A percentile compares a stretch with the other conserved stretches of the same genome.
Conservation (phyloP, 345 rosid species). For the Durio zibethinus region DNA sequence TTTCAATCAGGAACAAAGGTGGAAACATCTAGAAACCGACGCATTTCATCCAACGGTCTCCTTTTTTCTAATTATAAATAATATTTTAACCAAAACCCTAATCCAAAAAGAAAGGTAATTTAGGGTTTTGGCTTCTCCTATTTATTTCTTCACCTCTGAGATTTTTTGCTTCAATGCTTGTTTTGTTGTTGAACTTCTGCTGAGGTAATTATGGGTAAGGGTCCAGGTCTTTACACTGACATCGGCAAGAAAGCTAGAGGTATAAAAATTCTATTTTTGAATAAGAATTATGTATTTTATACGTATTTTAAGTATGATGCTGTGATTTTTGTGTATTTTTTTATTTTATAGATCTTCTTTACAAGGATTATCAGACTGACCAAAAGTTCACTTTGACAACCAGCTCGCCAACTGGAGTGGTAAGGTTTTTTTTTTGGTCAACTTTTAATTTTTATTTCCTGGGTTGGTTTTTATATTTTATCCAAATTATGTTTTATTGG, state of each 20-base stretch:
- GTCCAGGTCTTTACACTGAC: constrained; percentile 90
- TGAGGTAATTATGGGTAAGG: constrained; percentile 55
- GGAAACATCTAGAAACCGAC: background rate
- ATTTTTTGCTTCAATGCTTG: background rate
- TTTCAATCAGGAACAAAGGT: background rate
- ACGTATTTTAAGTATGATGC: background rate
- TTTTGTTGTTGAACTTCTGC: no score
- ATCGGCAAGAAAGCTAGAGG: constrained; percentile 98
- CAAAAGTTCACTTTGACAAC: constrained; percentile 89
- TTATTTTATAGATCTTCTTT: constrained; percentile 69
- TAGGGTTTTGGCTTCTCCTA: constrained; percentile 12
- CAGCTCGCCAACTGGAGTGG: constrained; percentile 67
- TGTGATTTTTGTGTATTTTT: background rate
- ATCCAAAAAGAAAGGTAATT: background rate
- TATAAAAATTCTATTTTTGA: constrained; percentile 4
- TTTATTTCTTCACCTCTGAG: background rate
- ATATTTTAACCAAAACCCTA: background rate
- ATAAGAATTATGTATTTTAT: background rate
- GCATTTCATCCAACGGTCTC: background rate
- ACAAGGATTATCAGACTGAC: constrained; percentile 85
- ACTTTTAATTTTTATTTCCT: background rate
- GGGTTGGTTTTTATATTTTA: background rate
- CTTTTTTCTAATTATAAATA: background rate
- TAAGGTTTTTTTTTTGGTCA: constrained; percentile 37
- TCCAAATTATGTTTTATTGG: background rate